A percentile compares a stretch with the other conserved stretches of the same genome.
These are phyloP conservation scores for Eucalyptus pauciflora DNA, from an alignment of 345 rosid genomes.

Conservation along the genomic window DNA sequence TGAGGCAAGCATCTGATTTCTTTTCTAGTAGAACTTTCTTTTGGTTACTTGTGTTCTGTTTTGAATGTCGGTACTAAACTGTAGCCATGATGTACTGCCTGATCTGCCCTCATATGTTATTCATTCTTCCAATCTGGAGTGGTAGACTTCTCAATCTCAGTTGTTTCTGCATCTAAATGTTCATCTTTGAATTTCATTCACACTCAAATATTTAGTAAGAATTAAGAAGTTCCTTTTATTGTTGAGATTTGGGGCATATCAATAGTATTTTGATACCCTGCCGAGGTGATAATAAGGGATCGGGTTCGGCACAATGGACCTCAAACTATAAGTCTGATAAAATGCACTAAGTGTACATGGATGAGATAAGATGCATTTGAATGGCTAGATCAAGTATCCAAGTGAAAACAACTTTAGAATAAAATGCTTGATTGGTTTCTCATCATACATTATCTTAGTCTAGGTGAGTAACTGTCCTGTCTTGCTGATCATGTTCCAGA, in stretches of 20 bases:
- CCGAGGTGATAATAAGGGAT: neutral
- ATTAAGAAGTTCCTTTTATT: neutral
- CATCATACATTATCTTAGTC: neutral
- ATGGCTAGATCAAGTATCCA: neutral
- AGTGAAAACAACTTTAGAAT: neutral
- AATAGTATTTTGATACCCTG: neutral
- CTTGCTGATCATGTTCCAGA: neutral
- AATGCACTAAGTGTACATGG: neutral
- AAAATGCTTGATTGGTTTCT: neutral
- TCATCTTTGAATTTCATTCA: neutral
- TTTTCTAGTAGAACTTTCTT: neutral
- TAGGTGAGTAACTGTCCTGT: neutral
- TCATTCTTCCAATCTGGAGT: neutral
- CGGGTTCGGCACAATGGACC: neutral
- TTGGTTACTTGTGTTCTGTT: neutral
- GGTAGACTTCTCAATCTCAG: neutral
- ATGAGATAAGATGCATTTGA: neutral
- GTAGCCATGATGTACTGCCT: neutral
- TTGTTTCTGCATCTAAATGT: neutral
- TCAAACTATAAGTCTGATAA: neutral
- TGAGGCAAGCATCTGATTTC: conserved; percentile 17
- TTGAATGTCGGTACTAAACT: neutral
- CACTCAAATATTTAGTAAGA: neutral
- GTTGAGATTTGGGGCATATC: neutral
- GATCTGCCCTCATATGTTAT: neutral